A percentile compares a stretch with the other conserved stretches of the same genome.
These are phyloP conservation scores for Chaetothyriales sp. DNA, from an alignment of 2,329 filamentous ascomycete species.

Conservation along the genomic window DNA sequence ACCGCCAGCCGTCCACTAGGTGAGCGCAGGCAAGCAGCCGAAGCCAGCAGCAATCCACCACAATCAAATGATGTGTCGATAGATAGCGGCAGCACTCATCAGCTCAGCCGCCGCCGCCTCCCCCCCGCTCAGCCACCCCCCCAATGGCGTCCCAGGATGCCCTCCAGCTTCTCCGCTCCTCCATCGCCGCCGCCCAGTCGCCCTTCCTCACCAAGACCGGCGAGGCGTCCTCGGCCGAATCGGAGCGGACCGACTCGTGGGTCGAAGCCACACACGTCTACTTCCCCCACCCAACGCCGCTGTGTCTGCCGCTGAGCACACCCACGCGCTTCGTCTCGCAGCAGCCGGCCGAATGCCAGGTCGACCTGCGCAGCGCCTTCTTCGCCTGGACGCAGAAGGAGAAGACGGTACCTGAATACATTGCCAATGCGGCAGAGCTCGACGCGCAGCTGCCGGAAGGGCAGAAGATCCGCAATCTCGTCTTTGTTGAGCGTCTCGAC, in stretches of 20 bases:
- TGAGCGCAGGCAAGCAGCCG: neutral
- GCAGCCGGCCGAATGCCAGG: conserved; percentile 41
- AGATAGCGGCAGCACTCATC: neutral
- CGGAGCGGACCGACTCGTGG: conserved; percentile 49
- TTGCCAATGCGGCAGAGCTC: conserved; percentile 64
- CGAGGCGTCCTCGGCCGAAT: conserved; percentile 45
- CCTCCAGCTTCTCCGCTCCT: conserved; percentile 68
- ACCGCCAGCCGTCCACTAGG: neutral
- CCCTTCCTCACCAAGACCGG: conserved; percentile 62
- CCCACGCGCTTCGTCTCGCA: conserved; percentile 80
- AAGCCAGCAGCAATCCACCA: neutral
- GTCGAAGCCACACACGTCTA: conserved; percentile 65
- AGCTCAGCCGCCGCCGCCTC: neutral
- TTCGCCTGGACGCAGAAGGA: conserved; percentile 94
- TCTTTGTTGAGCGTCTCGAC: conserved; percentile 83
- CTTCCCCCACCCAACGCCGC: conserved; percentile 47
- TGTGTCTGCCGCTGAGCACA: conserved; percentile 54
- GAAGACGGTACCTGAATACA: conserved; percentile 79
- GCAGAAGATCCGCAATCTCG: conserved; percentile 68
- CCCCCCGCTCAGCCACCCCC: neutral
- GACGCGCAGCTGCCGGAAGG: conserved; percentile 56
- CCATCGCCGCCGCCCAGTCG: conserved; percentile 56
- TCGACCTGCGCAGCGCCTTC: conserved; percentile 87
- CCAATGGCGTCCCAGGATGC: conserved; percentile 56
- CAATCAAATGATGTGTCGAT: neutral